Conservation (phyloP, 2,329 filamentous ascomycete species). For the Alternaria longipes region DNA sequence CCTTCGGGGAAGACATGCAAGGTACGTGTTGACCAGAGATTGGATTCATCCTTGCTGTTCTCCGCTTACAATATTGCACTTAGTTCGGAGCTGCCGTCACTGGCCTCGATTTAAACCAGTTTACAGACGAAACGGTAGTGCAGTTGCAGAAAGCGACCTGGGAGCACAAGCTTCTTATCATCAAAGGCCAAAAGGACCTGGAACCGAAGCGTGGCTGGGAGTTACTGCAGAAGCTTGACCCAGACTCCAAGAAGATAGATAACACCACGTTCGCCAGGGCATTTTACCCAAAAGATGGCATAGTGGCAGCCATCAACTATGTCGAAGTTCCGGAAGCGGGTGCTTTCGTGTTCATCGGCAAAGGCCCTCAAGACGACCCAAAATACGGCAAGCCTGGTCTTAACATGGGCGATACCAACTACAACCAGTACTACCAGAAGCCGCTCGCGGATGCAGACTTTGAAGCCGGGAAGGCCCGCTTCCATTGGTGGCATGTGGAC, state of each 20-base stretch:
- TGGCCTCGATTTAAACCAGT: slow-evolving; percentile 10
- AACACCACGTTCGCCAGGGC: slow-evolving; percentile 7
- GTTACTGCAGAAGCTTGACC: slow-evolving; percentile 5
- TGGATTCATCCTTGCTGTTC: not conserved
- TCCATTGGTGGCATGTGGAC: slow-evolving; percentile 9
- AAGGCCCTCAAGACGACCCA: slow-evolving; percentile 9
- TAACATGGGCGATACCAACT: slow-evolving; percentile 7
- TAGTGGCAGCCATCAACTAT: not conserved
- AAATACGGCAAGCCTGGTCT: slow-evolving; percentile 10
- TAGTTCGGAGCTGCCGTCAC: slow-evolving; percentile 10
- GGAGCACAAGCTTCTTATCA: slow-evolving; percentile 10
- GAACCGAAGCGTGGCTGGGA: slow-evolving; percentile 8
- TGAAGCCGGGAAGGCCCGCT: slow-evolving; percentile 7
- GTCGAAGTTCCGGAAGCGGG: slow-evolving; percentile 11
- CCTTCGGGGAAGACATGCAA: slow-evolving; percentile 11
- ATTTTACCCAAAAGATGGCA: slow-evolving; percentile 3
- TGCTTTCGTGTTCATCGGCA: slow-evolving; percentile 9
- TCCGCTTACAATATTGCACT: not conserved
- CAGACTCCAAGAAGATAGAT: slow-evolving; percentile 7
- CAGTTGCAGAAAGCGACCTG: slow-evolving; percentile 9
- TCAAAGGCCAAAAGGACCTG: slow-evolving; percentile 10
- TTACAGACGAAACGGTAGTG: slow-evolving; percentile 2
- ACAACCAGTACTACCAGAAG: slow-evolving; percentile 8
- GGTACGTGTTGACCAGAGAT: not conserved
- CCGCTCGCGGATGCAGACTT: slow-evolving; percentile 11